Conservation (phyloP, 768 basidiomycete species). For the Porpolomopsis calyptriformis region DNA sequence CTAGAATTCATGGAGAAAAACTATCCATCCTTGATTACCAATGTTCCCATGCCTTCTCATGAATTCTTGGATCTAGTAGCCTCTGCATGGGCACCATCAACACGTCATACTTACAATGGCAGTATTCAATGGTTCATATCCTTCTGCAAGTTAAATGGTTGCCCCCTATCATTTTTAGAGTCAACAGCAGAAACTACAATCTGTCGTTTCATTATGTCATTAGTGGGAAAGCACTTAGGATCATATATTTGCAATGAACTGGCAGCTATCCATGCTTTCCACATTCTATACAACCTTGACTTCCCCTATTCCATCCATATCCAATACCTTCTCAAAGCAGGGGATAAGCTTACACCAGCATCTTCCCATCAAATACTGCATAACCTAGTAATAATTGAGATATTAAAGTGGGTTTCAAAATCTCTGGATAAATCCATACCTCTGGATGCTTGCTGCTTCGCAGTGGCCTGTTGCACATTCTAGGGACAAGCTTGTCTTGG, state of each 20-base stretch:
- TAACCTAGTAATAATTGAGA: constrained; percentile 14
- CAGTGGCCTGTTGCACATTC: constrained; percentile 17
- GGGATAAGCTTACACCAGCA: constrained; percentile 16
- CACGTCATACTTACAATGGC: not conserved
- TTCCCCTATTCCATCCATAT: no score
- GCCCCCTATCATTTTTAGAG: not conserved
- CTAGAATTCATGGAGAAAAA: not conserved
- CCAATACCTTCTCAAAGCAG: constrained; percentile 17
- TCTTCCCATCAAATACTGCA: constrained; percentile 10
- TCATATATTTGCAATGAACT: not conserved
- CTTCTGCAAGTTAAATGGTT: not conserved
- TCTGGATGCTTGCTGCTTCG: constrained; percentile 17
- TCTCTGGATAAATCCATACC: constrained; percentile 11
- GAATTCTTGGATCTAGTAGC: not conserved
- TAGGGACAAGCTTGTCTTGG: constrained; percentile 25
- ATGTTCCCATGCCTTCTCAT: not conserved
- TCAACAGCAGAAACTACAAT: not conserved
- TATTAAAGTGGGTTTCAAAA: constrained; percentile 13
- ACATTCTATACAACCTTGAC: not conserved
- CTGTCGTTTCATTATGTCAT: not conserved
- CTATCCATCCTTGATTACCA: not conserved
- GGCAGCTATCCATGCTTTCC: not conserved
- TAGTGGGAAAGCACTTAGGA: not conserved
- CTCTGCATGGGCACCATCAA: not conserved
- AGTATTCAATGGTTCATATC: not conserved